These are phyloP conservation scores for Aspergillus panamensis DNA, from an alignment of 495 filamentous ascomycete genomes.

Conservation along the genomic window DNA sequence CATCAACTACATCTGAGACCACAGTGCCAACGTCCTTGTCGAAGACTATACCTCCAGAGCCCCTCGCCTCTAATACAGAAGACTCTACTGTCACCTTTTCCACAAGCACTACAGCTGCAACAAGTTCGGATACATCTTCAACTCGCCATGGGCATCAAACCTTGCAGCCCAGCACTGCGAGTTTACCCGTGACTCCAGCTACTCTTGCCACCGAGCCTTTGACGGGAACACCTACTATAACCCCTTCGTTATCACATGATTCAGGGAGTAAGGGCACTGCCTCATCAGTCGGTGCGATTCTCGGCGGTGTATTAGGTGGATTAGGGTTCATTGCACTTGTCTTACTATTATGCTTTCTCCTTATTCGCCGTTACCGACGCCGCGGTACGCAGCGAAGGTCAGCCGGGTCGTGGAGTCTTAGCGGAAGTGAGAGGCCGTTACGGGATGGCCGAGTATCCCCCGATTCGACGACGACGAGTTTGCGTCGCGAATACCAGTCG, in stretches of 20 bases:
- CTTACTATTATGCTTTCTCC: conserved; percentile 21
- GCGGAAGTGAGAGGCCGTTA: conserved; percentile 21
- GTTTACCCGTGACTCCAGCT: neutral
- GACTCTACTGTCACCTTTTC: neutral
- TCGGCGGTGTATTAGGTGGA: conserved; percentile 31
- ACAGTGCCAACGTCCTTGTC: neutral
- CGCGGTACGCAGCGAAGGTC: conserved; percentile 13
- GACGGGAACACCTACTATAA: neutral
- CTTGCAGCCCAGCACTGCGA: neutral
- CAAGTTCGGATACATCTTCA: neutral
- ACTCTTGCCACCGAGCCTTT: neutral
- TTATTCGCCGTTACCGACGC: conserved; percentile 26
- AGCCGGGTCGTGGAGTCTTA: neutral
- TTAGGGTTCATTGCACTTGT: conserved; percentile 24
- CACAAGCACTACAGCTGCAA: neutral
- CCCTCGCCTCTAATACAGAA: neutral
- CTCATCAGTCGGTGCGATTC: conserved; percentile 22
- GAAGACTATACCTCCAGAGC: neutral
- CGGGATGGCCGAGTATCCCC: conserved; percentile 10
- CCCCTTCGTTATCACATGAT: conserved; percentile 2
- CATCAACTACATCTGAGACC: conserved; percentile 4
- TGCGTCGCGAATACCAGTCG: conserved; percentile 15
- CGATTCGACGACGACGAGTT: conserved; percentile 11
- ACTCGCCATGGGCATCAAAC: neutral
- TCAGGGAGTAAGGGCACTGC: neutral